These are phyloP conservation scores for Persicaria tinctoria DNA, from an alignment of 148 eudicot genomes.

Conservation along the genomic window DNA sequence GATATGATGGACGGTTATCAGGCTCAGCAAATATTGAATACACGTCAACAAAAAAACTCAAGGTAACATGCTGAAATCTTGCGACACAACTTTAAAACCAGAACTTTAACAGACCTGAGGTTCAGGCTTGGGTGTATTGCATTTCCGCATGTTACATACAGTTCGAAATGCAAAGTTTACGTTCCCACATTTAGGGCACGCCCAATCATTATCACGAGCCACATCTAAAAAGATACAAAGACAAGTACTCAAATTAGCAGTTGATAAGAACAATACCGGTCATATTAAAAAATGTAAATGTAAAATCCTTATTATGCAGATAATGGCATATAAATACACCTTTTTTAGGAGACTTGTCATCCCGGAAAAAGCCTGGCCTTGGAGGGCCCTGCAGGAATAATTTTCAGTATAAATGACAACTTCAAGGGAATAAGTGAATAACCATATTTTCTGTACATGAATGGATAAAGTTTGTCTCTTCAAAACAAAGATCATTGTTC, in stretches of 20 bases:
- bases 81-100: neutral
- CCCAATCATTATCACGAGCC: slow-evolving; percentile 84
- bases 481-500: too few species aligned
- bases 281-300: too few species aligned
- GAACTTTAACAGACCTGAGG: slow-evolving; percentile 45
- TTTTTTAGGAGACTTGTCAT: slow-evolving; percentile 53
- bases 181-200: slow-evolving; percentile 90
- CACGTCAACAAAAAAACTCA: neutral
- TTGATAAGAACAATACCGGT: too few species aligned
- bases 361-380: slow-evolving; percentile 60
- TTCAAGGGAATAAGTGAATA: too few species aligned
- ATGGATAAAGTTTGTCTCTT: too few species aligned
- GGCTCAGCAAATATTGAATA: slow-evolving; percentile 7
- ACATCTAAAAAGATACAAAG: slow-evolving; percentile 29
- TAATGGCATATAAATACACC: slow-evolving; percentile 22
- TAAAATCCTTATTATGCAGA: too few species aligned
- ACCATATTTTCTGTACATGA: too few species aligned
- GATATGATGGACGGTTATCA: slow-evolving; percentile 1
- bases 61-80: neutral
- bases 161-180: slow-evolving; percentile 85
- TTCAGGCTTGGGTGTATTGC: slow-evolving; percentile 87
- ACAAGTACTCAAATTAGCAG: too few species aligned
- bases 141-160: slow-evolving; percentile 93
- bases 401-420: too few species aligned
- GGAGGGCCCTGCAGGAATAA: slow-evolving; percentile 36